Evolutionary conservation across 2,329 filamentous ascomycete species (phyloP).

Genomic region (Fonsecaea pugnacius): DNA sequence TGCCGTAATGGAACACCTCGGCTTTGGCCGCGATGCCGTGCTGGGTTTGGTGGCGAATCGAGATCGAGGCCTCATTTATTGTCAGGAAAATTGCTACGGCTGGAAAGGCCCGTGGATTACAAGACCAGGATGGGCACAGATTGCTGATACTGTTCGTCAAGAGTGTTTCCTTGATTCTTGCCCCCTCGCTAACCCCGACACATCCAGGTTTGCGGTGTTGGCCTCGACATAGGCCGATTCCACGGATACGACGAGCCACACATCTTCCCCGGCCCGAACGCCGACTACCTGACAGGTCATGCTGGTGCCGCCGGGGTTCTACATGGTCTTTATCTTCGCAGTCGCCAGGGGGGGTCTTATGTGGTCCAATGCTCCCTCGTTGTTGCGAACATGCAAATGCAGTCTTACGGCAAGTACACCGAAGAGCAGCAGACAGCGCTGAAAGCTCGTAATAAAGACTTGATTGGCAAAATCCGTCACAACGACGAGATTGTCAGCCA

Average conservation of each 20-base stretch:
- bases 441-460: constrained; percentile 19
- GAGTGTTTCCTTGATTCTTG: not conserved
- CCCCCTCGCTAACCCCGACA: not conserved
- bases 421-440: constrained; percentile 12
- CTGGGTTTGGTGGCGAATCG: constrained; percentile 58
- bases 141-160: constrained; percentile 65
- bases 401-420: constrained; percentile 18
- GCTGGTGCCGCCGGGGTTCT: constrained; percentile 12
- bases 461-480: constrained; percentile 22
- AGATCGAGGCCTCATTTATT: constrained; percentile 68
- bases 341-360: constrained; percentile 28
- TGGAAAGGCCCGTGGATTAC: constrained; percentile 66
- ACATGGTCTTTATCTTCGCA: constrained; percentile 3
- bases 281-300: constrained; percentile 22
- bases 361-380: constrained; percentile 17
- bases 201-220: constrained; percentile 11
- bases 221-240: constrained; percentile 41
- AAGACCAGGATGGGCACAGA: constrained; percentile 73
- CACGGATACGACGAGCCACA: constrained; percentile 40
- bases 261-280: constrained; percentile 20
- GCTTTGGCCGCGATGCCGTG: constrained; percentile 54
- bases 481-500: constrained; percentile 27
- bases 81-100: constrained; percentile 74
- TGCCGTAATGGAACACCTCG: constrained; percentile 54
- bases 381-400: constrained; percentile 23